Percentiles rank a stretch among this genome's conserved stretches.
Evolutionary conservation across 805 yeast genomes (phyloP).

Genomic region (fission yeast (Schizosaccharomyces pombe)): ASM294v3 CU329670.1:5283501-5284000

Average conservation of each 20-base stretch:
- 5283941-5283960: neutral
- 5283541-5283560: slow-evolving; percentile 38
- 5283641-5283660: slow-evolving; percentile 41
- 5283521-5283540: slow-evolving; percentile 23
- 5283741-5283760: slow-evolving; percentile 25
- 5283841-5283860: neutral
- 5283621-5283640: slow-evolving; percentile 33
- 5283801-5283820: neutral
- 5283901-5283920: neutral
- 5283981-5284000: neutral
- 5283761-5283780: slow-evolving; percentile 24
- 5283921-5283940: neutral
- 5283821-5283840: neutral
- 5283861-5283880: neutral
- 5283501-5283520: slow-evolving; percentile 12
- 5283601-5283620: slow-evolving; percentile 44
- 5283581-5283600: slow-evolving; percentile 36
- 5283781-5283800: neutral
- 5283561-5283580: slow-evolving; percentile 35
- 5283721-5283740: slow-evolving; percentile 8
- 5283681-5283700: slow-evolving; percentile 8
- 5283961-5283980: neutral
- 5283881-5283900: neutral
- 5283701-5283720: neutral
- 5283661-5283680: slow-evolving; percentile 23